phyloP scores from a whole-genome alignment of 441 rosid genomes.

The Omphalea diandra region DNA sequence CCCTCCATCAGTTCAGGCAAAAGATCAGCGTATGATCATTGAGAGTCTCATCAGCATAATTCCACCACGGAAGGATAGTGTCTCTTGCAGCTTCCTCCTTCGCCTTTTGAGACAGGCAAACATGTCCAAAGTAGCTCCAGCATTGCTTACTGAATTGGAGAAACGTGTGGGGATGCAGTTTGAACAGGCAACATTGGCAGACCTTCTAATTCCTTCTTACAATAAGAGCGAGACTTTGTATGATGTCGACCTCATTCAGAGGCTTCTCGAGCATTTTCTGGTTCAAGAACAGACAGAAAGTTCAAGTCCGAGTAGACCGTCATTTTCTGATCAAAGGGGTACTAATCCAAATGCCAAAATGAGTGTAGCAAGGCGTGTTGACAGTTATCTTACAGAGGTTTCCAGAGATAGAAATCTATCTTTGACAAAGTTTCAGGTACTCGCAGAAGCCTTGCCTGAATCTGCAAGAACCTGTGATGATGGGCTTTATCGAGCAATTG shows the following conservation, averaged over 20 bases:
- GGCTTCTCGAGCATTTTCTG: conserved; percentile 89
- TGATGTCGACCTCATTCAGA: conserved; percentile 91
- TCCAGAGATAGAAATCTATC: conserved; percentile 84
- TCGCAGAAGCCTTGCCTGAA: conserved; percentile 92
- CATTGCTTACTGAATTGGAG: conserved; percentile 84
- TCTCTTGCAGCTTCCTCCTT: conserved; percentile 86
- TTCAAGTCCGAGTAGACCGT: conserved; percentile 64
- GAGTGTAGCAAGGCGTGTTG: conserved; percentile 92
- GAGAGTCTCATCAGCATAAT: conserved; percentile 90
- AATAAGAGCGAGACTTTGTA: conserved; percentile 65
- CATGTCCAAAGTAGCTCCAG: conserved; percentile 85
- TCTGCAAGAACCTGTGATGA: conserved; percentile 91
- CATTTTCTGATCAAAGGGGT: conserved; percentile 48
- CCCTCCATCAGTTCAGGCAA: conserved; percentile 49
- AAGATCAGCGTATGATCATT: conserved; percentile 88
- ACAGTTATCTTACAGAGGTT: conserved; percentile 89
- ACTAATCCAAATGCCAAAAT: conserved; percentile 65
- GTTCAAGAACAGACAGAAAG: conserved; percentile 89
- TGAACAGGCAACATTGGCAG: conserved; percentile 82
- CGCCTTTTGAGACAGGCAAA: conserved; percentile 74
- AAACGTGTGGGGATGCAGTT: conserved; percentile 97
- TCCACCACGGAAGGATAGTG: conserved; percentile 89
- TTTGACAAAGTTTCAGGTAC: conserved; percentile 83
- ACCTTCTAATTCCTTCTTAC: conserved; percentile 74
- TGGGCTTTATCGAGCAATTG: conserved; percentile 89